These are phyloP conservation scores for Hygrophila difformis DNA, from an alignment of 257 asterid genomes.

Conservation along the genomic window DNA sequence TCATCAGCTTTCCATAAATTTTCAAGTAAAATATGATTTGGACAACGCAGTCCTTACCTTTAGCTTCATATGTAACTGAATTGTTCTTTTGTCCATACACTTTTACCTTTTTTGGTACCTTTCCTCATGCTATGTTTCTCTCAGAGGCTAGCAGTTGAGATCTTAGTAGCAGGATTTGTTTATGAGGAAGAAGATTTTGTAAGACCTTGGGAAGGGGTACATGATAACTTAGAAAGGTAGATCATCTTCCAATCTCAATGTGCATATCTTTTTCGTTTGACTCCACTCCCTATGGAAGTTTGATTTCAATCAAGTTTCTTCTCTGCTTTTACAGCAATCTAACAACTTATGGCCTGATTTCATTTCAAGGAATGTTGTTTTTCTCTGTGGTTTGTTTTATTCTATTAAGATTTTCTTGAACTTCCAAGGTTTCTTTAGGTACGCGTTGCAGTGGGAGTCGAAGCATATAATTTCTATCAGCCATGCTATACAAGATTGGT, in stretches of 20 bases:
- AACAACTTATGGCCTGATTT: too few relatives aligned
- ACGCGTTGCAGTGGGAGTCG: slow-evolving; percentile 91
- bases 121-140: slow-evolving; percentile 10
- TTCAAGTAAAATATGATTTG: slow-evolving; percentile 1
- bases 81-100: background rate
- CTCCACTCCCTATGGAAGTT: too few relatives aligned
- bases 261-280: background rate
- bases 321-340: too few relatives aligned
- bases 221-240: slow-evolving; percentile 76
- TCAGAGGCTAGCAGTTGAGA: slow-evolving; percentile 84
- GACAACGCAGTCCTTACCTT: background rate
- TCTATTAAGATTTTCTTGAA: slow-evolving; percentile 19
- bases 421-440: slow-evolving; percentile 38
- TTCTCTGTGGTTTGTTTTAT: too few relatives aligned
- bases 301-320: too few relatives aligned
- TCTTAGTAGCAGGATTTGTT: slow-evolving; percentile 80
- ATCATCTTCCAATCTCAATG: background rate
- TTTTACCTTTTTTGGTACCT: background rate
- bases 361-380: too few relatives aligned
- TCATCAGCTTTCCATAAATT: slow-evolving; percentile 4
- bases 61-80: background rate
- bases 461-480: slow-evolving; percentile 78
- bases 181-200: slow-evolving; percentile 71
- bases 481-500: slow-evolving; percentile 99
- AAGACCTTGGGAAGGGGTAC: slow-evolving; percentile 83